A percentile compares a stretch with the other conserved stretches of the same genome.
Conservation (phyloP, 805 yeast species). For the Wickerhamiella azymoides region DNA sequence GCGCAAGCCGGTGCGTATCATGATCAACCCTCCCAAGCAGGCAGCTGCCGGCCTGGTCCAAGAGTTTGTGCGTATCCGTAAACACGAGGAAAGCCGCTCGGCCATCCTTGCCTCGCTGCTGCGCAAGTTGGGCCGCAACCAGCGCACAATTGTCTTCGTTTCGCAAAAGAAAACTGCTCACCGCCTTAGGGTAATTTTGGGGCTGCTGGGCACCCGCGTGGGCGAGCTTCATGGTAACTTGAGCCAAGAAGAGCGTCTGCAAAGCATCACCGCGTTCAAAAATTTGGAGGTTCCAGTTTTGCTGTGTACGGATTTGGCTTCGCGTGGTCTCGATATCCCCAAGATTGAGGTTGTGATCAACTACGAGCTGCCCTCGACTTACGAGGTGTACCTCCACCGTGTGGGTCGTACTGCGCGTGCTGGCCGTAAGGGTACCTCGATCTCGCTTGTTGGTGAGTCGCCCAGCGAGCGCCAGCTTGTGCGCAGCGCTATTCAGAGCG, state of each 20-base stretch:
- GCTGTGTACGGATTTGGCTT: constrained; percentile 94
- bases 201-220: constrained; percentile 63
- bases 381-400: constrained; percentile 87
- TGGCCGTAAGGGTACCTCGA: constrained; percentile 87
- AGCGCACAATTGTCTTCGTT: constrained; percentile 78
- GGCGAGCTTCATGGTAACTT: constrained; percentile 70
- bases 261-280: constrained; percentile 70
- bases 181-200: constrained; percentile 67
- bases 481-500: constrained; percentile 71
- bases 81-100: constrained; percentile 62
- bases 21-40: constrained; percentile 94
- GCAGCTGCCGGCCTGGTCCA: constrained; percentile 84
- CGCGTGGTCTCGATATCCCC: constrained; percentile 98
- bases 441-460: constrained; percentile 87
- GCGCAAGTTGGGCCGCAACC: constrained; percentile 51
- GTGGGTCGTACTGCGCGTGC: constrained; percentile 99
- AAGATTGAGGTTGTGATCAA: constrained; percentile 90
- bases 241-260: constrained; percentile 82
- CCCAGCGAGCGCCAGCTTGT: constrained; percentile 80
- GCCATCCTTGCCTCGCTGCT: constrained; percentile 65
- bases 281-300: constrained; percentile 71
- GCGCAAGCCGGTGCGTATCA: constrained; percentile 79
- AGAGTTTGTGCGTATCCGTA: constrained; percentile 89
- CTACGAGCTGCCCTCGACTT: constrained; percentile 88
- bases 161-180: constrained; percentile 88